Percentiles rank a stretch among this genome's conserved stretches.
Evolutionary conservation across 495 filamentous ascomycete species (phyloP).

Genomic region (Penicillium steckii): DNA sequence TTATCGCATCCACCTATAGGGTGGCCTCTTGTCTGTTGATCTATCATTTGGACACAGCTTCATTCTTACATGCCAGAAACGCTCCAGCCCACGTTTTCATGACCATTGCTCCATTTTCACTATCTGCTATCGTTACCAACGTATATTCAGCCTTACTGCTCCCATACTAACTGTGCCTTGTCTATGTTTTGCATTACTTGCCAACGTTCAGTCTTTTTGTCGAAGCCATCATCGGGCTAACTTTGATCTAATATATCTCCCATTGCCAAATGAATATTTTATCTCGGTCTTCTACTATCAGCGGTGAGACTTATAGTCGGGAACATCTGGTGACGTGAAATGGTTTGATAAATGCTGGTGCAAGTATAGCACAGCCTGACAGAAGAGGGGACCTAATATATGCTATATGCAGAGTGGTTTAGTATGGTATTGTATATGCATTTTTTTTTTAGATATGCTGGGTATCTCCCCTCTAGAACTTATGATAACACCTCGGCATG

Average conservation of each 20-base stretch:
- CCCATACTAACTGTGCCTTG: slow-evolving; percentile 2
- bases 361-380: too few relatives aligned
- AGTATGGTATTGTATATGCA: slow-evolving; percentile 20
- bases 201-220: background rate
- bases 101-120: slow-evolving; percentile 15
- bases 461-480: slow-evolving; percentile 29
- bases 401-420: background rate
- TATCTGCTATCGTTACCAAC: background rate
- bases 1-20: slow-evolving; percentile 13
- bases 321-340: too few relatives aligned
- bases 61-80: slow-evolving; percentile 4
- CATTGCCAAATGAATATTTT: background rate
- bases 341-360: too few relatives aligned
- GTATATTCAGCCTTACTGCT: slow-evolving; percentile 6
- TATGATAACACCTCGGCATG: slow-evolving; percentile 1
- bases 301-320: background rate
- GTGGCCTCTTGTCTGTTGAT: slow-evolving; percentile 10
- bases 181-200: slow-evolving; percentile 8
- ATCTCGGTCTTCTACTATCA: background rate
- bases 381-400: too few relatives aligned
- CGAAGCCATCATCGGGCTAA: background rate
- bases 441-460: slow-evolving; percentile 20
- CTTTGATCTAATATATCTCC: slow-evolving; percentile 7
- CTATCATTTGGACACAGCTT: background rate
- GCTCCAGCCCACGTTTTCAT: slow-evolving; percentile 18